Conservation (phyloP, 1,139 yeast species). For the Nematodospora anomalae region DNA sequence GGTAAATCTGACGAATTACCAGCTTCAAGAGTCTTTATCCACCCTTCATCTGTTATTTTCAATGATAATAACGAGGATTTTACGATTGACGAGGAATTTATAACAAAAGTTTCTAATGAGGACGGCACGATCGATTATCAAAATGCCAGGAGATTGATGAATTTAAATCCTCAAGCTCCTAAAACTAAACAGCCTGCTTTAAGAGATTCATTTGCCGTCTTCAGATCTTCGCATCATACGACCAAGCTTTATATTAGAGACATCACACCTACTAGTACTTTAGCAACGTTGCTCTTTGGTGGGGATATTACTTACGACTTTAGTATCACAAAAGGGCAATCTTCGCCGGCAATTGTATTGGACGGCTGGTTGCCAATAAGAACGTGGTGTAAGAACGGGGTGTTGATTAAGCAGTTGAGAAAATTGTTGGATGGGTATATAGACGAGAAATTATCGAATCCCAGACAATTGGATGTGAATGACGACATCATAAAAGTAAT, state of each 20-base stretch:
- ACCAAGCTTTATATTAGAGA: slow-evolving; percentile 70
- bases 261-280: slow-evolving; percentile 73
- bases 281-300: slow-evolving; percentile 76
- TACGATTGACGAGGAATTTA: slow-evolving; percentile 23
- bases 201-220: slow-evolving; percentile 57
- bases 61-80: slow-evolving; percentile 25
- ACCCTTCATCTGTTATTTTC: slow-evolving; percentile 79
- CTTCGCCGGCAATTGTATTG: slow-evolving; percentile 65
- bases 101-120: slow-evolving; percentile 25
- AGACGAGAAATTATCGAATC: slow-evolving; percentile 47
- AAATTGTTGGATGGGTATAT: slow-evolving; percentile 65
- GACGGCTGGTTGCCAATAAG: slow-evolving; percentile 82
- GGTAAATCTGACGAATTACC: slow-evolving; percentile 38
- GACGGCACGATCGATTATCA: slow-evolving; percentile 38
- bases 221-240: slow-evolving; percentile 59
- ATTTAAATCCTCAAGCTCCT: slow-evolving; percentile 37
- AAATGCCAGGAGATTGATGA: slow-evolving; percentile 31
- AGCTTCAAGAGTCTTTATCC: slow-evolving; percentile 70
- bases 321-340: slow-evolving; percentile 33
- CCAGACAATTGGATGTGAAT: slow-evolving; percentile 15
- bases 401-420: slow-evolving; percentile 70
- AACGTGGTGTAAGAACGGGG: slow-evolving; percentile 95
- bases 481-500: slow-evolving; percentile 19
- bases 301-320: slow-evolving; percentile 75
- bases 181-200: slow-evolving; percentile 22